phyloP scores from a whole-genome alignment of 1,139 yeast genomes.

The Hyphopichia pseudoburtonii region DNA sequence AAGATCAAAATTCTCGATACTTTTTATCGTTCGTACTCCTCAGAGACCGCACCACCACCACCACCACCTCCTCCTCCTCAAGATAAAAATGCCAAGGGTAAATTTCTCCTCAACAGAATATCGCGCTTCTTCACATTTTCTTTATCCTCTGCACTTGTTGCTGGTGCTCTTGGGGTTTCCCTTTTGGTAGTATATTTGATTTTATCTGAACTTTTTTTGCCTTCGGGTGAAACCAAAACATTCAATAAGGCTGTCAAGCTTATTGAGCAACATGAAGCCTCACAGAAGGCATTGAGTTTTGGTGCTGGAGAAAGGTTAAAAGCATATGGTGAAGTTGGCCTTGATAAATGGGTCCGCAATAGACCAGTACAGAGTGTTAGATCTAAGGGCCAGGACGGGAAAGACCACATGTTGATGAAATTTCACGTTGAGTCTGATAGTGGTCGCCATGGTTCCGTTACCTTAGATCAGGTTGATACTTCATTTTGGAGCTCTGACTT shows the following conservation, averaged over 20 bases:
- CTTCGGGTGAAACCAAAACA: conserved; percentile 88
- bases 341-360: conserved; percentile 82
- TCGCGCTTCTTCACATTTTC: conserved; percentile 62
- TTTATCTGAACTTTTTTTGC: conserved; percentile 75
- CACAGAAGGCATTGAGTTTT: conserved; percentile 58
- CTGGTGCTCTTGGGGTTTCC: conserved; percentile 68
- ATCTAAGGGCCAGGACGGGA: conserved; percentile 64
- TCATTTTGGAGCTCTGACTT: conserved; percentile 70
- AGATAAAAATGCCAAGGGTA: conserved; percentile 44
- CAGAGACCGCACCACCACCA: conserved; percentile 28
- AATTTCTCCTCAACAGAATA: conserved; percentile 36
- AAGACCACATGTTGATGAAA: conserved; percentile 79
- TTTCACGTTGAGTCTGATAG: conserved; percentile 75
- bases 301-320: conserved; percentile 60
- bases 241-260: conserved; percentile 82
- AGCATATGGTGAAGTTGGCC: conserved; percentile 77
- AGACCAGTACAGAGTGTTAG: conserved; percentile 71
- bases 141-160: conserved; percentile 57
- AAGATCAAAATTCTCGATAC: too few relatives aligned
- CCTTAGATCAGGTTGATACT: conserved; percentile 73
- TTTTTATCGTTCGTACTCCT: conserved; percentile 17
- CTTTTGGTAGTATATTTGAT: conserved; percentile 74
- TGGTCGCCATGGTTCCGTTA: conserved; percentile 61
- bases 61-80: conserved; percentile 41
- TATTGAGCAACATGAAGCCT: conserved; percentile 65